Conservation (phyloP, 2,329 filamentous ascomycete species). For the Pyrenophora tritici-repentis region DNA sequence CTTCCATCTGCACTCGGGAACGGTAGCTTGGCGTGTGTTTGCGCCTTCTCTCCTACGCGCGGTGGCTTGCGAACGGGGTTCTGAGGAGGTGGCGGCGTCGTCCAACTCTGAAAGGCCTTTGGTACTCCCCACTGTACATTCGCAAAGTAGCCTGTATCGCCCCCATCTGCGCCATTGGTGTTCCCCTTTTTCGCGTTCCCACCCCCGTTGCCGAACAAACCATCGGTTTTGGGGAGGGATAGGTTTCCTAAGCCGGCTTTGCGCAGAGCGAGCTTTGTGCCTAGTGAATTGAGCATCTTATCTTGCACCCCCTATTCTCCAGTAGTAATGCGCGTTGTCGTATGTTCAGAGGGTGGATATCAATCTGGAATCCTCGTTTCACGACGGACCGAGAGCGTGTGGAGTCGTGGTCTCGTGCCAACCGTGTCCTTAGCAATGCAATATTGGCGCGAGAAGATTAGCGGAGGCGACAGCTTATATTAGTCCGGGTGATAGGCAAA, state of each 20-base stretch:
- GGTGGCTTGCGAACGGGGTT: conserved; percentile 36
- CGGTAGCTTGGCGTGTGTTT: conserved; percentile 35
- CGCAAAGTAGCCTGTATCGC: conserved; percentile 37
- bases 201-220: conserved; percentile 20
- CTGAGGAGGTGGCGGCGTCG: conserved; percentile 36
- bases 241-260: conserved; percentile 61
- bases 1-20: conserved; percentile 39
- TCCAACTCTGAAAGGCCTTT: conserved; percentile 43
- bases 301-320: background rate
- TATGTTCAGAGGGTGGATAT: background rate
- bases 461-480: background rate
- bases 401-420: background rate
- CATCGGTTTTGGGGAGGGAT: conserved; percentile 46
- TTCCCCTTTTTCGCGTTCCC: conserved; percentile 37
- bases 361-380: background rate
- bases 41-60: conserved; percentile 32
- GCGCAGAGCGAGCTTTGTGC: conserved; percentile 63
- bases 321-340: background rate
- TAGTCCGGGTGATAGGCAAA: background rate
- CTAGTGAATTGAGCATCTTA: conserved; percentile 61
- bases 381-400: background rate
- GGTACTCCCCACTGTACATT: conserved; percentile 43
- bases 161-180: conserved; percentile 18
- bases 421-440: background rate
- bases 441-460: background rate